These are phyloP conservation scores for Mucor indicus DNA, from an alignment of 371 early-diverging fungal genomes.

Conservation along the genomic window DNA sequence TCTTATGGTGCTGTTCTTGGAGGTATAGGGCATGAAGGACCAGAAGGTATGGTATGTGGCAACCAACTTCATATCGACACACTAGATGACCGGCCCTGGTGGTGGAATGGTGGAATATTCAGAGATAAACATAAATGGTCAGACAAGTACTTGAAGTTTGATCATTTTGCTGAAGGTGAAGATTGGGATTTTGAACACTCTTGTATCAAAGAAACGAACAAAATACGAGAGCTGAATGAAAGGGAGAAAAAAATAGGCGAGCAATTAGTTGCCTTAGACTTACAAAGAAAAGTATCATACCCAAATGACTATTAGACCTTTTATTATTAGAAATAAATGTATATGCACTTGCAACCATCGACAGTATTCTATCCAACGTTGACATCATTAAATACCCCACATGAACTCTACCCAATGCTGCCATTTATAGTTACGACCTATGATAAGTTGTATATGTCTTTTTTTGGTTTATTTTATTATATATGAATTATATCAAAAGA, in stretches of 20 bases:
- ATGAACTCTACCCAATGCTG: no score
- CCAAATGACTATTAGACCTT: no score
- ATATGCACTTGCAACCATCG: no score
- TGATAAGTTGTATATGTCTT: no score
- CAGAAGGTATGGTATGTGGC: constrained; percentile 47
- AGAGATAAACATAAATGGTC: constrained; percentile 45
- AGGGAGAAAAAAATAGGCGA: constrained; percentile 11
- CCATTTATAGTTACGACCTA: no score
- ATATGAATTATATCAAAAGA: no score
- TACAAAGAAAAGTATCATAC: no score
- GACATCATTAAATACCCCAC: no score
- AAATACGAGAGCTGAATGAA: constrained; percentile 12
- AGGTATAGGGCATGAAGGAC: constrained; percentile 45
- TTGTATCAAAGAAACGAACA: constrained; percentile 29
- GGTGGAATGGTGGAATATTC: constrained; percentile 55
- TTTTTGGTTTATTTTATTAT: no score
- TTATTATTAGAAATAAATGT: no score
- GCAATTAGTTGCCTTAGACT: constrained; percentile 11
- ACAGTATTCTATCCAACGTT: no score
- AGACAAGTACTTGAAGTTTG: constrained; percentile 31
- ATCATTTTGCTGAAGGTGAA: constrained; percentile 25
- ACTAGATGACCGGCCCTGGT: constrained; percentile 29
- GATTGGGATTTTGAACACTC: constrained; percentile 33
- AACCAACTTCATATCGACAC: constrained; percentile 47
- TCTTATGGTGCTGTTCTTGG: constrained; percentile 56